Percentiles rank a stretch among this genome's conserved stretches.
These are phyloP conservation scores for Carpinus fangiana DNA, from an alignment of 306 rosid species.

Conservation along the genomic window DNA sequence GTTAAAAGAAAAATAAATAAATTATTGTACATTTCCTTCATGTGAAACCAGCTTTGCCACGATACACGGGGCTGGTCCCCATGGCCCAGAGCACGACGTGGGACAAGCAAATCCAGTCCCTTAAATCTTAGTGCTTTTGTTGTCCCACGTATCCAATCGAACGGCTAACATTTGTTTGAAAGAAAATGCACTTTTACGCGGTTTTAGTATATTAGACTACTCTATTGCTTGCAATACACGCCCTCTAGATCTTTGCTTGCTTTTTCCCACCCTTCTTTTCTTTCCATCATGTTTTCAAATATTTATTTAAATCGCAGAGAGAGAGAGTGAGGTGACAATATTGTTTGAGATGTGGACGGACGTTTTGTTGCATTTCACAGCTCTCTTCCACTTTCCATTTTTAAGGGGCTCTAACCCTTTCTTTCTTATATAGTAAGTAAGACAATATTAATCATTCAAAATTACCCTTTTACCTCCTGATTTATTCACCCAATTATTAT, in stretches of 20 bases:
- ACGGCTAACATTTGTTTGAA: conserved; percentile 37
- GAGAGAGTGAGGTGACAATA: background rate
- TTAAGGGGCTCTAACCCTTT: no score
- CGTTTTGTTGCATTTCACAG: background rate
- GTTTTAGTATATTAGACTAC: conserved; percentile 55
- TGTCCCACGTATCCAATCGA: conserved; percentile 39
- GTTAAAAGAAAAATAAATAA: background rate
- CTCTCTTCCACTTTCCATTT: no score
- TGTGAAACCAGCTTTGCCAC: conserved; percentile 15
- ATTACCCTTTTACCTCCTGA: no score
- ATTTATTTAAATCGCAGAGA: background rate
- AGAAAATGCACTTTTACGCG: conserved; percentile 73
- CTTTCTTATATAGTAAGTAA: no score
- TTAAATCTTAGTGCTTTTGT: background rate
- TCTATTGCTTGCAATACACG: conserved; percentile 49
- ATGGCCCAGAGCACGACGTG: conserved; percentile 8
- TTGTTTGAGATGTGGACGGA: background rate
- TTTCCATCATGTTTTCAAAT: conserved; percentile 8
- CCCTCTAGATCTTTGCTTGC: conserved; percentile 21
- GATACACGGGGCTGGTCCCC: conserved; percentile 29
- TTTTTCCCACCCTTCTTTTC: conserved; percentile 14
- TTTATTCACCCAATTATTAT: no score
- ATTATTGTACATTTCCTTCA: conserved; percentile 10
- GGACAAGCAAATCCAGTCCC: conserved; percentile 12
- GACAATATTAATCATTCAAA: no score